Percentiles rank a stretch among this genome's conserved stretches.
These are phyloP conservation scores for Wickerhamiella cacticola DNA, from an alignment of 805 yeast species.

Conservation along the genomic window DNA sequence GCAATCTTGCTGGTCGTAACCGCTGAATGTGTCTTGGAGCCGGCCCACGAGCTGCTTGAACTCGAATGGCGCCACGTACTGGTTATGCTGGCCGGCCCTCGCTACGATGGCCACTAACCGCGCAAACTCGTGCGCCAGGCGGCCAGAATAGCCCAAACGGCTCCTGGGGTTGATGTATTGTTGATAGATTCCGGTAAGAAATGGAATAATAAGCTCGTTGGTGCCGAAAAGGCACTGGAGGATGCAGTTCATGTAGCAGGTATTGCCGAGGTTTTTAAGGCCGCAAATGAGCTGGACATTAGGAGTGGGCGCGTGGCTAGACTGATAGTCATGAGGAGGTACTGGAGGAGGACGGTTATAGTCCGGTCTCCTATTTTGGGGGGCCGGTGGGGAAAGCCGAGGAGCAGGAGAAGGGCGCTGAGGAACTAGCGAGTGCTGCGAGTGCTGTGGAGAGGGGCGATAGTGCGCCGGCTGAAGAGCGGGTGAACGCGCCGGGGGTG, in stretches of 20 bases:
- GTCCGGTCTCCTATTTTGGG: no score
- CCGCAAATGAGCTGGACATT: conserved; percentile 33
- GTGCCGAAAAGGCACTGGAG: conserved; percentile 79
- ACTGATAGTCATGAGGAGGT: neutral
- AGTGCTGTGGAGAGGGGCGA: no score
- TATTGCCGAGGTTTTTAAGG: conserved; percentile 69
- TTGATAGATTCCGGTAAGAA: conserved; percentile 48
- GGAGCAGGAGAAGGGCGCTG: no score
- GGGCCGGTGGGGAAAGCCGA: no score
- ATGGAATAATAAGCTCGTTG: conserved; percentile 48
- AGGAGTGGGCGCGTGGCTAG: neutral
- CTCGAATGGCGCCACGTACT: conserved; percentile 43
- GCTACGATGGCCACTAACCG: conserved; percentile 44
- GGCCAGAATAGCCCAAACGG: conserved; percentile 69
- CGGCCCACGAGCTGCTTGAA: conserved; percentile 61
- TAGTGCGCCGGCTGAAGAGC: no score
- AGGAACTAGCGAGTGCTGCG: no score
- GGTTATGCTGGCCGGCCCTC: conserved; percentile 24
- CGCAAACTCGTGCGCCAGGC: conserved; percentile 57
- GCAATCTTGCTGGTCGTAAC: conserved; percentile 72
- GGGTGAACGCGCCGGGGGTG: no score
- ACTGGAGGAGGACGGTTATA: conserved; percentile 2
- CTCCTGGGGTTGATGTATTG: conserved; percentile 62
- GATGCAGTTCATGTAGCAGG: conserved; percentile 85
- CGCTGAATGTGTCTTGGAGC: conserved; percentile 50